Evolutionary conservation across 2,329 filamentous ascomycete species (phyloP).

Genomic region (Macroventuria anomochaeta): DNA sequence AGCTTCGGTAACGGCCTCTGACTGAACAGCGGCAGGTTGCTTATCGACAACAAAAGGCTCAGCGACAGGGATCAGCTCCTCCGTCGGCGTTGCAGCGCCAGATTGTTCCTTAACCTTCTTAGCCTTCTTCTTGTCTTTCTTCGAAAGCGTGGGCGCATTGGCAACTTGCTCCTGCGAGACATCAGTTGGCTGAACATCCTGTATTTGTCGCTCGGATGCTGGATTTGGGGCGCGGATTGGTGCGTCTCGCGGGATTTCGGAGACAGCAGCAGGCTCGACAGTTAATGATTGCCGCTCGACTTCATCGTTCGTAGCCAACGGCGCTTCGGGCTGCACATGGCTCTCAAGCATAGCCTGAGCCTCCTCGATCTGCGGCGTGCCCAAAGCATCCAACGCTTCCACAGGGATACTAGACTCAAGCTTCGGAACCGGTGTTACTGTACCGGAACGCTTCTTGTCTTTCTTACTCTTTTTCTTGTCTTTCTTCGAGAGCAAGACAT

Average conservation of each 20-base stretch:
- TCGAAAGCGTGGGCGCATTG: constrained; percentile 19
- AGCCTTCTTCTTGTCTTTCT: constrained; percentile 33
- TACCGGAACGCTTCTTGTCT: constrained; percentile 27
- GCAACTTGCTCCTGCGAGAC: background rate
- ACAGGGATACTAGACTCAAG: background rate
- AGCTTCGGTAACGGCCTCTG: background rate
- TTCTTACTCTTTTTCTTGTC: constrained; percentile 38
- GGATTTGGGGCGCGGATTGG: background rate
- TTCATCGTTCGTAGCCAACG: background rate
- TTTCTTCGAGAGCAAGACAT: constrained; percentile 18
- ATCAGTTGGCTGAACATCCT: background rate
- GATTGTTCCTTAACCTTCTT: constrained; percentile 30
- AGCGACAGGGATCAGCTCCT: constrained; percentile 2
- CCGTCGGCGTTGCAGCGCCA: constrained; percentile 19
- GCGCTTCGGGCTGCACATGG: background rate
- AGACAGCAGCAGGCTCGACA: background rate
- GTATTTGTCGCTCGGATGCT: background rate
- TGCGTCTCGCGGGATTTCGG: background rate
- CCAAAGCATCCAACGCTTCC: background rate
- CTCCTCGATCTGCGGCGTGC: constrained; percentile 2
- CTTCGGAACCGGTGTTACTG: constrained; percentile 18
- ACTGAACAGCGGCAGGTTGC: background rate
- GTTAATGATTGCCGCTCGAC: background rate
- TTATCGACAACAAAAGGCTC: background rate
- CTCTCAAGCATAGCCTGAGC: background rate